Percentiles rank a stretch among this genome's conserved stretches.
These are phyloP conservation scores for Ogataea haglerorum DNA, from an alignment of 805 yeast genomes.

Conservation along the genomic window DNA sequence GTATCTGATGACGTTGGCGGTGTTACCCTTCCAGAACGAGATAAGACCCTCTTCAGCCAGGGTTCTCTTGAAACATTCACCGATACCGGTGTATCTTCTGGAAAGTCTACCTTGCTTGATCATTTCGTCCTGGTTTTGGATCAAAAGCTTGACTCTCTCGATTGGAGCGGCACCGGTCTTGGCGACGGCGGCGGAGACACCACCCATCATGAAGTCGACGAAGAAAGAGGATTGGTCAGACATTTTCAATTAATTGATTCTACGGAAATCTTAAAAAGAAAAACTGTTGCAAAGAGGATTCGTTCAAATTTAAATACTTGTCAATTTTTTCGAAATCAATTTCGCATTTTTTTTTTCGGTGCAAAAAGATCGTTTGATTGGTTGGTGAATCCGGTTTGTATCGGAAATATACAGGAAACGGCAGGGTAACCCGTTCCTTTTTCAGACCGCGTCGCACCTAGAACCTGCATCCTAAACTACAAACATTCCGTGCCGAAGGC, in stretches of 20 bases:
- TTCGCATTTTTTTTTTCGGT: constrained; percentile 15
- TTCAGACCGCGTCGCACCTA: background rate
- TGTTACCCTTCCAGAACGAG: constrained; percentile 99
- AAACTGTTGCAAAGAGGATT: constrained; percentile 14
- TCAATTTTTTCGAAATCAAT: constrained; percentile 19
- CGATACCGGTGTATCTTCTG: constrained; percentile 82
- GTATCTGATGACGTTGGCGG: constrained; percentile 97
- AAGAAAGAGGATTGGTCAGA: constrained; percentile 45
- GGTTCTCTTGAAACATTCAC: constrained; percentile 92
- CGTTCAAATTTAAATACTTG: constrained; percentile 21
- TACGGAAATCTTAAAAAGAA: constrained; percentile 14
- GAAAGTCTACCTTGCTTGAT: constrained; percentile 94
- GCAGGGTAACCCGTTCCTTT: constrained; percentile 4
- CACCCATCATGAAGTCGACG: constrained; percentile 89
- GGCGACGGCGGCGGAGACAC: constrained; percentile 98
- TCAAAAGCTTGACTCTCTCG: constrained; percentile 93
- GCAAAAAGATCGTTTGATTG: constrained; percentile 14
- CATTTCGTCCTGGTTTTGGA: constrained; percentile 98
- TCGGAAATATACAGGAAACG: constrained; percentile 5
- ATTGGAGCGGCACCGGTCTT: constrained; percentile 98
- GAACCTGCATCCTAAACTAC: background rate
- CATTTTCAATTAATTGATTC: constrained; percentile 26
- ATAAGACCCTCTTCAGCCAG: constrained; percentile 88
- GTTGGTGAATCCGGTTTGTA: constrained; percentile 10
- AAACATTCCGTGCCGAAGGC: no score